A percentile compares a stretch with the other conserved stretches of the same genome.
These are phyloP conservation scores for Ballota nigra DNA, from an alignment of 257 asterid species.

Conservation along the genomic window DNA sequence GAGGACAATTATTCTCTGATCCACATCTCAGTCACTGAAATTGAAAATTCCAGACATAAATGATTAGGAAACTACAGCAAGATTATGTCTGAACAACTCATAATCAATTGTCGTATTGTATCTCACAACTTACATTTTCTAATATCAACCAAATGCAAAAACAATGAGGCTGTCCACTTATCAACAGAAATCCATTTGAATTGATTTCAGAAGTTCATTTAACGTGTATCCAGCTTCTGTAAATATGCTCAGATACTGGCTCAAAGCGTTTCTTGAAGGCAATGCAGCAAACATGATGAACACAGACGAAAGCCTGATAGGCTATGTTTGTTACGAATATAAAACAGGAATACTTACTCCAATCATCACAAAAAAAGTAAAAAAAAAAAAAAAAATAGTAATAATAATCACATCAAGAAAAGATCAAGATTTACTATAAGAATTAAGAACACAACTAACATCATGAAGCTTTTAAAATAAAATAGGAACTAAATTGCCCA, in stretches of 20 bases:
- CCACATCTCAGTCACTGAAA: not conserved
- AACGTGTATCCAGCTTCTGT: not conserved
- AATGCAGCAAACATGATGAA: not conserved
- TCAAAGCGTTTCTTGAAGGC: constrained; percentile 6
- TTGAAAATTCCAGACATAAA: not conserved
- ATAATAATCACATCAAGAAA: constrained; percentile 12
- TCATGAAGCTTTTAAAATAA: not conserved
- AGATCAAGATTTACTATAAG: not conserved
- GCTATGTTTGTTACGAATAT: not conserved
- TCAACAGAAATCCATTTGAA: not conserved
- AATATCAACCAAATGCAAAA: not conserved
- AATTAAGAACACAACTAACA: not conserved
- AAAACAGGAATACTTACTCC: not conserved
- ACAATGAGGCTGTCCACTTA: not conserved
- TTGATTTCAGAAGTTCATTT: not conserved
- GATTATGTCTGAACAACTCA: not conserved
- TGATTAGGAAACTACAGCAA: not conserved
- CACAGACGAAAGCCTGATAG: not conserved
- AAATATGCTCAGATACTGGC: not conserved
- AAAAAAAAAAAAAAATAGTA: not conserved
- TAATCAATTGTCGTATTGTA: not conserved
- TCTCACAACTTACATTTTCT: not conserved
- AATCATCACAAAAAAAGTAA: not conserved
- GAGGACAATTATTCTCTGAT: not conserved
- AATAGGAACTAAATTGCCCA: constrained; percentile 9